Conservation (phyloP, 116 monocot species). For the Trichopus zeylanicus region DNA sequence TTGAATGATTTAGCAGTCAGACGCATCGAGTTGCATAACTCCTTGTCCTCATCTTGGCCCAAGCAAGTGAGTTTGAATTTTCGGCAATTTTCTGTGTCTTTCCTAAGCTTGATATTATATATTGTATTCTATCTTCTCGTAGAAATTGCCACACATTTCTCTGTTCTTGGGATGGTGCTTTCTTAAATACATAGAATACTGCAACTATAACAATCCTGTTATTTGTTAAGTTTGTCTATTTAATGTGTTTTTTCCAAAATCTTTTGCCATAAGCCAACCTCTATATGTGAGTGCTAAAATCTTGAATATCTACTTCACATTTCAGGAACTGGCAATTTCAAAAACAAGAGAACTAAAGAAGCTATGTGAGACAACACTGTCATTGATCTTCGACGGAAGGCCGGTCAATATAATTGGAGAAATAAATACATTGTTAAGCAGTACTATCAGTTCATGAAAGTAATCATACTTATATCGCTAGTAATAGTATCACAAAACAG, state of each 20-base stretch:
- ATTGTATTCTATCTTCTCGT: too few species aligned
- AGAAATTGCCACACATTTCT: too few species aligned
- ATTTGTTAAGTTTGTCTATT: too few species aligned
- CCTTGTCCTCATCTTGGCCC: slow-evolving; percentile 81
- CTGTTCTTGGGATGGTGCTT: too few species aligned
- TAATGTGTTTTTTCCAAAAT: too few species aligned
- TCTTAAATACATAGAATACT: too few species aligned
- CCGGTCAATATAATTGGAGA: slow-evolving; percentile 93
- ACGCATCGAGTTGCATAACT: slow-evolving; percentile 83
- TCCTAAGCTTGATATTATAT: background rate
- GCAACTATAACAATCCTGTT: too few species aligned
- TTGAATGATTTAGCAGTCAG: slow-evolving; percentile 63
- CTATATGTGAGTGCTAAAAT: background rate
- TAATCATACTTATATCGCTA: too few species aligned
- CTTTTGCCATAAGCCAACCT: too few species aligned
- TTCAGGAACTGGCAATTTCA: slow-evolving; percentile 56
- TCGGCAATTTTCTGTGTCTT: background rate
- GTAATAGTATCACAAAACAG: too few species aligned
- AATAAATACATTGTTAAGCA: slow-evolving; percentile 55
- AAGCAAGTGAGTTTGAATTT: slow-evolving; percentile 52
- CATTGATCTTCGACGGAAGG: slow-evolving; percentile 84
- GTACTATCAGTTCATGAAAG: slow-evolving; percentile 20
- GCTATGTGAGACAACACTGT: slow-evolving; percentile 70
- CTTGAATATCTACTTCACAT: background rate
- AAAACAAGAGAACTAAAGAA: slow-evolving; percentile 83